Percentiles rank a stretch among this genome's conserved stretches.
These are phyloP conservation scores for Lumnitzera racemosa DNA, from an alignment of 345 rosid genomes.

Conservation along the genomic window DNA sequence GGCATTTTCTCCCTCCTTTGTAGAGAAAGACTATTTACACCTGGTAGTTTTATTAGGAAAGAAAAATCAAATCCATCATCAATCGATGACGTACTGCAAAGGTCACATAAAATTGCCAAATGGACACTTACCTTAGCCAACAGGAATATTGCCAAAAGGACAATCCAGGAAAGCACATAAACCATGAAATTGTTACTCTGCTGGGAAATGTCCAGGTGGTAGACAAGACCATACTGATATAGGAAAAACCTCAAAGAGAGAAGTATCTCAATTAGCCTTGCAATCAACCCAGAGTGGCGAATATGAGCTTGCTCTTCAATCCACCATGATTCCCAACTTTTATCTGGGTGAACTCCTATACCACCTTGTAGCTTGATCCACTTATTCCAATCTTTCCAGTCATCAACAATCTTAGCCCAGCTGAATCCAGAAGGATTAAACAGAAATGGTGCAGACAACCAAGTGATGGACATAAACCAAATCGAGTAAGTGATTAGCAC, in stretches of 20 bases:
- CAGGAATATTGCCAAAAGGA: constrained; percentile 69
- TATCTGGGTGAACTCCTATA: constrained; percentile 85
- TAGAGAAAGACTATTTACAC: too few species aligned
- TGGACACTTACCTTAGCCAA: constrained; percentile 57
- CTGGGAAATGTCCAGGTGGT: constrained; percentile 93
- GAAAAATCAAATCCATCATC: too few species aligned
- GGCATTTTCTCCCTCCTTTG: too few species aligned
- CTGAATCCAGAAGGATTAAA: constrained; percentile 86
- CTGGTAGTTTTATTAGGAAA: too few species aligned
- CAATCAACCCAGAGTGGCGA: constrained; percentile 60
- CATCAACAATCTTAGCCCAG: constrained; percentile 91
- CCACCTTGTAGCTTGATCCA: constrained; percentile 97
- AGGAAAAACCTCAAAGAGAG: constrained; percentile 80
- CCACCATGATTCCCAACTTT: constrained; percentile 99
- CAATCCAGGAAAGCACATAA: constrained; percentile 89
- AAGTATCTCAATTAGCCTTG: constrained; percentile 65
- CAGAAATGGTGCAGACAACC: constrained; percentile 92
- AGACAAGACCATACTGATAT: constrained; percentile 95
- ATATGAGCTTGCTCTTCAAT: constrained; percentile 83
- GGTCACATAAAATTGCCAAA: too few species aligned
- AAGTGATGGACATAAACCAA: constrained; percentile 94
- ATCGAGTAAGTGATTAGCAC: constrained; percentile 76
- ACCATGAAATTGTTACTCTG: constrained; percentile 74
- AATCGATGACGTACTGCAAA: too few species aligned
- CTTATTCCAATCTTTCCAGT: constrained; percentile 97